Evolutionary conservation across 2,329 filamentous ascomycete species (phyloP).

Genomic region (Talaromyces islandicus): DNA sequence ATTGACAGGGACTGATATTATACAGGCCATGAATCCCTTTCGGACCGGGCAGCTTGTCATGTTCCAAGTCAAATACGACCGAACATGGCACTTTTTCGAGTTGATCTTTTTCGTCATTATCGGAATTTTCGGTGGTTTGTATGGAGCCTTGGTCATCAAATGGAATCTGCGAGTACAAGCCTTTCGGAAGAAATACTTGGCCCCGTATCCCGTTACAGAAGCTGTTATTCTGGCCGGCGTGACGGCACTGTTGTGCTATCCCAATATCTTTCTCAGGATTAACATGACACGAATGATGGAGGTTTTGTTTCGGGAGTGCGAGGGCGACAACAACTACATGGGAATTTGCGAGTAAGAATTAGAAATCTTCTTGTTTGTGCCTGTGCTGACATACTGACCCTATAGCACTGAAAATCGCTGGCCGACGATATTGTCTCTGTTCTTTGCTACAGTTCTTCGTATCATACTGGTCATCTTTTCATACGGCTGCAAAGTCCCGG

Average conservation of each 20-base stretch:
- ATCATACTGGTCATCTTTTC: conserved; percentile 86
- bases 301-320: conserved; percentile 89
- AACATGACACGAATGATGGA: conserved; percentile 99
- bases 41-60: conserved; percentile 96
- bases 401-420: conserved; percentile 59
- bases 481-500: conserved; percentile 95
- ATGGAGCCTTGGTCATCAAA: conserved; percentile 95
- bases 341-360: conserved; percentile 70
- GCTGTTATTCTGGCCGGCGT: conserved; percentile 73
- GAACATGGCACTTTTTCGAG: conserved; percentile 97
- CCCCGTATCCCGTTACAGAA: conserved; percentile 77
- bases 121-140: conserved; percentile 87
- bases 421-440: conserved; percentile 70
- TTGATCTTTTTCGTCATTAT: conserved; percentile 86
- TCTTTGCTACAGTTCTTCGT: conserved; percentile 73
- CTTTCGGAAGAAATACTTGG: conserved; percentile 88
- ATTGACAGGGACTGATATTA: neutral
- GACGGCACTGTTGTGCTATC: conserved; percentile 92
- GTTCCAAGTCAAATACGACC: conserved; percentile 96
- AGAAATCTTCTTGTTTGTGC: neutral
- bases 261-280: conserved; percentile 88
- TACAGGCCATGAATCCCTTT: conserved; percentile 88
- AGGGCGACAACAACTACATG: conserved; percentile 80
- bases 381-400: neutral
- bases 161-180: conserved; percentile 90